phyloP scores from a whole-genome alignment of 192 early-diverging fungal genomes.

The Gonapodya sp. region DNA sequence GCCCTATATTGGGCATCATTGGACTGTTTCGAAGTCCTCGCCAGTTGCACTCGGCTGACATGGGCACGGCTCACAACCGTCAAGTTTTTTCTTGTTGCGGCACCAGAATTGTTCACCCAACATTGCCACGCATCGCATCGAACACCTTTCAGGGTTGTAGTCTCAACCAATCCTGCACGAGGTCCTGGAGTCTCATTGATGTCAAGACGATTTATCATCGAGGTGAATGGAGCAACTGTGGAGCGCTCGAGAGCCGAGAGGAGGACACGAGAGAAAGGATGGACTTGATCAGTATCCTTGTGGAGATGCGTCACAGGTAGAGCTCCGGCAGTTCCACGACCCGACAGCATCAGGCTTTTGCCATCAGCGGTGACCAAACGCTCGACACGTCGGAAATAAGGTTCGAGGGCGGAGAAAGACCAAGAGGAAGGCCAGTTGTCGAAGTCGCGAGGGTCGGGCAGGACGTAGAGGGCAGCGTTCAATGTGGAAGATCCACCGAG shows the following conservation, averaged over 20 bases:
- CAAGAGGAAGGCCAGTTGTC: neutral
- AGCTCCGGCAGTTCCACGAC: neutral
- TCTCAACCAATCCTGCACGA: neutral
- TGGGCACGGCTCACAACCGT: too few species aligned
- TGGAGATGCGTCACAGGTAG: neutral
- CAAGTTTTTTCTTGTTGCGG: neutral
- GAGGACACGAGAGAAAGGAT: neutral
- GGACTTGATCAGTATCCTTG: neutral
- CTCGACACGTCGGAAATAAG: neutral
- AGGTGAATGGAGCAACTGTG: neutral
- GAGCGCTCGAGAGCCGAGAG: neutral
- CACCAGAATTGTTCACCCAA: neutral
- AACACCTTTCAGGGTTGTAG: neutral
- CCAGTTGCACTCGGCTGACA: too few species aligned
- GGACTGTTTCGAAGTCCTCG: too few species aligned
- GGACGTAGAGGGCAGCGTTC: constrained; percentile 10
- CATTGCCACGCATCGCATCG: neutral
- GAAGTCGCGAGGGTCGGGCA: neutral
- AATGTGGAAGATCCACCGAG: constrained; percentile 1
- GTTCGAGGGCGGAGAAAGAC: neutral
- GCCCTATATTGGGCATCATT: neutral
- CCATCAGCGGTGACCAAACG: neutral
- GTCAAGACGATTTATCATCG: neutral
- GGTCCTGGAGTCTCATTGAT: neutral
- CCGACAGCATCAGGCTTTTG: neutral